Evolutionary conservation across 2,329 filamentous ascomycete genomes (phyloP), one percentile per base, ranked within the genome.

Genomic region (Trichoderma citrinoviride): DNA sequence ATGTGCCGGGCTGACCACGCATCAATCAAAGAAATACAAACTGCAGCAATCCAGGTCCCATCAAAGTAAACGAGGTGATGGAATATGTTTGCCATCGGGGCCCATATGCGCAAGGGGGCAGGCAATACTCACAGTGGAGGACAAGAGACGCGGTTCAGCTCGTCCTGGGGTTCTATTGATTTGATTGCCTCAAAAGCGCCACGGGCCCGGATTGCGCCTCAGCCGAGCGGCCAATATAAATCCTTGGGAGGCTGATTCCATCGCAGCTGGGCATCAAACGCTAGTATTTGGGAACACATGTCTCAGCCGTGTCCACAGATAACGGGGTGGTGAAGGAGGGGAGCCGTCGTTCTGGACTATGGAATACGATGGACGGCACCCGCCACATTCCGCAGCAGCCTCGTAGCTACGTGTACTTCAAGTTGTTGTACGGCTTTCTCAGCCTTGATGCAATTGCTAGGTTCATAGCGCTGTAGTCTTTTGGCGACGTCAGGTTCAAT

Each of bases 371-470:
- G n/a, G 25, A 25, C 15, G 25, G 12, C 17, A 55, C 21, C 8
- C 8, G 10, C 17, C n/a, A 23, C 3, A n/a, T n/a, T 43, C 15
- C 0, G n/a, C 6, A n/a, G 43, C 27, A 50, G 56, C 44, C 56
- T 60, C 21, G 56, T 60, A 50, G 29, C 29, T 40, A 21, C 44
- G 8, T 37, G 19, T 3, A 27, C 0, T 15, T 50, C 27, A 10
- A 19, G 47, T 7, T 12, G 1, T 7, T 50, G 7, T n/a, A 17
- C 25, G 29, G 12, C 17, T 33, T 25, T 25, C 29, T 60, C 44
- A 60, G 44, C 56, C 44, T 60, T 60, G 44, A 41, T 19, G 3
- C 44, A n/a, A 10, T 21, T 47, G 43, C 46, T 58, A 58, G 55
- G 43, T 37, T 8, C 10, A 29, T 23, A 21, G 5, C 33, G 33